Evolutionary conservation across 805 yeast species (phyloP), one percentile per base, ranked within the genome.

Genomic region (Starmerella asiatica): DNA sequence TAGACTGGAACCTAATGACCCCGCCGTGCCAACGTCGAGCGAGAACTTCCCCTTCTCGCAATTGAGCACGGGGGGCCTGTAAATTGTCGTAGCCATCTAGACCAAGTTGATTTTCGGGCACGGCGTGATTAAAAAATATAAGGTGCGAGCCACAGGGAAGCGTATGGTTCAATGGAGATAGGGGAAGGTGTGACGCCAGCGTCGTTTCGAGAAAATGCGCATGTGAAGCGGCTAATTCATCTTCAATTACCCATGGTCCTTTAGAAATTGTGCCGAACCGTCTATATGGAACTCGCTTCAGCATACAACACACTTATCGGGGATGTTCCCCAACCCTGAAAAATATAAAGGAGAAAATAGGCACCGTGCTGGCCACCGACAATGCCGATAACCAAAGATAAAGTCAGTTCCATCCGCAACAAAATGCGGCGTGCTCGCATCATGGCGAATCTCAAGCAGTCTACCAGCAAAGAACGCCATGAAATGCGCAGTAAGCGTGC

Each of bases 11-110:
- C 19, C 58, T 55, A 26, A 85, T 60, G 18, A 65, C 57, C 2
- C 95, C 95, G 24, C 76, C 72, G 0, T 70, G 75, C 95, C 95
- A 85, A 72, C 86, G 68, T 19, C 95, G 63, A 44, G 57, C 60
- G 50, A 69, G 79, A 17, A 59, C 58, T 23, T 56, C 49, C 1
- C 57, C 51, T 8, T 21, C n/a, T 2, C 19, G 21, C 18, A 11
- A n/a, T 4, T 18, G 19, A 19, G 15, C 9, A 3, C 18, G 32
- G 0, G 93, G 93, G 0, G 85, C 73, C 53, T 80, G 91, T 49
- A 79, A 73, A 34, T 75, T 67, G 47, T 80, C 93, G 58, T 83
- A 85, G 1, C 95, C 94, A 57, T 85, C 96, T 1, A 49, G 35
- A 2, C 79, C 76, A 16, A 83, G 54, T 3, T 58, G 57, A 0